Evolutionary conservation across 2,329 filamentous ascomycete genomes (phyloP).

Genomic region (Monosporascus cannonballus): DNA sequence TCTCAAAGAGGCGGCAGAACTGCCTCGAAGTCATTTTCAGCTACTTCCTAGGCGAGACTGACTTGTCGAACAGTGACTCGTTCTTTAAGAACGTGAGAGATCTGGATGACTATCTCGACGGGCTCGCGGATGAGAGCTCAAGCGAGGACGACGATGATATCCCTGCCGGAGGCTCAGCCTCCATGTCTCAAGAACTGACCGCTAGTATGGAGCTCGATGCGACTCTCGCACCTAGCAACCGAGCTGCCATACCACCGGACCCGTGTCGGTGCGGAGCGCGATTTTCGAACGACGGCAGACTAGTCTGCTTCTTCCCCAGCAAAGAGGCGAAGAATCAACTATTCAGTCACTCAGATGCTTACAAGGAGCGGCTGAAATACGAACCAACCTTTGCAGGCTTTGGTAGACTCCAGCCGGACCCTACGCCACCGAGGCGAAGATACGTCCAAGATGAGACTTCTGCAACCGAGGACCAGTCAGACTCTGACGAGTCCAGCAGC

Average conservation of each 20-base stretch:
- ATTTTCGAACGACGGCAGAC: slow-evolving; percentile 55
- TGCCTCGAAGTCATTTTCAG: slow-evolving; percentile 57
- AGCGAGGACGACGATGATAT: slow-evolving; percentile 67
- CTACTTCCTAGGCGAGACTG: slow-evolving; percentile 57
- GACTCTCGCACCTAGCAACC: slow-evolving; percentile 44
- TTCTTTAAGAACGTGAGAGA: slow-evolving; percentile 61
- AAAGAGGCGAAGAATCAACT: slow-evolving; percentile 56
- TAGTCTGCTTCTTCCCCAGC: slow-evolving; percentile 64
- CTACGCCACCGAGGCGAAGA: slow-evolving; percentile 39
- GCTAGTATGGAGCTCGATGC: slow-evolving; percentile 48
- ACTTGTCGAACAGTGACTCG: slow-evolving; percentile 53
- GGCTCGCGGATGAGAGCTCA: slow-evolving; percentile 68
- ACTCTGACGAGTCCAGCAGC: slow-evolving; percentile 42
- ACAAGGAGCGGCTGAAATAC: slow-evolving; percentile 43
- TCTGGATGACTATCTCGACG: slow-evolving; percentile 50
- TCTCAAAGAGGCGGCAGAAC: slow-evolving; percentile 52
- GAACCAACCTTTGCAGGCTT: slow-evolving; percentile 54
- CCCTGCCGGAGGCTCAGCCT: slow-evolving; percentile 45
- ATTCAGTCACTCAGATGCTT: slow-evolving; percentile 38
- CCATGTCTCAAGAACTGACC: slow-evolving; percentile 57
- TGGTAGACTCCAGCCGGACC: slow-evolving; percentile 47
- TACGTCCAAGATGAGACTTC: slow-evolving; percentile 44
- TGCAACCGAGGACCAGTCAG: slow-evolving; percentile 44
- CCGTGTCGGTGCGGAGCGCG: slow-evolving; percentile 54
- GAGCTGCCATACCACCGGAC: slow-evolving; percentile 48